Evolutionary conservation across 2,329 filamentous ascomycete genomes (phyloP), one percentile per base, ranked within the genome.

Genomic region (Scorias spongiosa): DNA sequence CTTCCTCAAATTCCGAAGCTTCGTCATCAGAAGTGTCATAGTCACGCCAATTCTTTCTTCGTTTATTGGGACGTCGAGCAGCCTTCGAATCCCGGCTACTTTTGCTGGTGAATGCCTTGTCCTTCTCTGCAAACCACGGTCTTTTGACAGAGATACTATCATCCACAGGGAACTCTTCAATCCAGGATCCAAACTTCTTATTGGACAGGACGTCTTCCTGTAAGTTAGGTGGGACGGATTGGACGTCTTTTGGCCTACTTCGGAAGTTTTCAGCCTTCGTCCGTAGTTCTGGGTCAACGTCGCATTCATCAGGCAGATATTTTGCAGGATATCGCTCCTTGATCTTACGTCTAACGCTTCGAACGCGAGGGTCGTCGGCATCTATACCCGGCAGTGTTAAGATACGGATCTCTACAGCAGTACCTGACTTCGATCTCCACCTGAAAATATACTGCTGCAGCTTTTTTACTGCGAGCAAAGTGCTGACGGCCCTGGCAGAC

Each of bases 291-390:
- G 59, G 59, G 37, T 63, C 56, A 34, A 66, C 53, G 30, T 65
- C 61, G 18, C 64, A 61, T 44, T 63, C 62, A 1, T 60, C 55
- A 0, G 71, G 69, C 10, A 72, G 57, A 46, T 69, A 69, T 28
- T 61, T 57, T n/a, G 55, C 55, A 11, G 66, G 61, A 38, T 66
- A 62, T 10, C 52, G 52, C 14, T 67, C 59, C 8, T 73, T 66
- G 43, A 78, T 72, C 18, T 63, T 58, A 48, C 72, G 68, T 51
- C 76, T 55, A 2, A 65, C 57, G 41, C 64, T 63, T 9, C 9
- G 32, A 12, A 77, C 65, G n/a, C 64, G 48, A 2, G 64, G 68
- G 63, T 98, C 91, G 59, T 98, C 98, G 50, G 93, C 88, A 64
- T 98, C 93, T 29, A 76, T 59, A 2, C 69, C 60, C 15, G 68